These are phyloP conservation scores for Amanita thiersii DNA, from an alignment of 768 basidiomycete species.

Conservation along the genomic window DNA sequence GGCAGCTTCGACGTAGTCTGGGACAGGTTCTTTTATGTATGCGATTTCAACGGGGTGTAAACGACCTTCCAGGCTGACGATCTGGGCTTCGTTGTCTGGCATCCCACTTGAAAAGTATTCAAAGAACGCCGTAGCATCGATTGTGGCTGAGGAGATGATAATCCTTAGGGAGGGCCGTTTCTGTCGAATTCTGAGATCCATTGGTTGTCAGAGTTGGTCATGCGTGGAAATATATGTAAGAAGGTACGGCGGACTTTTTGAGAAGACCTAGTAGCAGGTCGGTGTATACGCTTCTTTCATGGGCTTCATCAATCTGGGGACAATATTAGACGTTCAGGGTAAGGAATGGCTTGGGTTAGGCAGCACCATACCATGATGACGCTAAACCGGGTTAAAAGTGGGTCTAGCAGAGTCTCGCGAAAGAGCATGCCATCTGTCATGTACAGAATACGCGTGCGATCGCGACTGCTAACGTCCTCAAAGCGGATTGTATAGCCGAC, in stretches of 20 bases:
- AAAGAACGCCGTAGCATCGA: conserved; percentile 84
- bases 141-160: conserved; percentile 92
- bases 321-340: conserved; percentile 3
- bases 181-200: conserved; percentile 66
- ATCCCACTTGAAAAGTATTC: conserved; percentile 77
- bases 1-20: conserved; percentile 78
- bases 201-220: conserved; percentile 6
- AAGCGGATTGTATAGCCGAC: conserved; percentile 98
- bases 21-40: conserved; percentile 68
- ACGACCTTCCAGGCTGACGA: conserved; percentile 88
- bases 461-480: conserved; percentile 83
- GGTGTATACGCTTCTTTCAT: conserved; percentile 94
- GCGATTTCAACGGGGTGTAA: conserved; percentile 94
- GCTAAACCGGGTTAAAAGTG: conserved; percentile 85
- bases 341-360: conserved; percentile 1
- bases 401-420: conserved; percentile 87
- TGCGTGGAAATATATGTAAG: neutral
- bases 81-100: conserved; percentile 62
- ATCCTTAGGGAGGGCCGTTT: conserved; percentile 87
- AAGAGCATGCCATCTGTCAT: conserved; percentile 99
- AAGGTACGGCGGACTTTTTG: conserved; percentile 64
- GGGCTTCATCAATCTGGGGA: conserved; percentile 88
- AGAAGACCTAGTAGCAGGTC: conserved; percentile 87
- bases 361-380: conserved; percentile 76
- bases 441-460: conserved; percentile 84